Evolutionary conservation across 768 basidiomycete genomes (phyloP).

Genomic region (Tylopilus felleus): DNA sequence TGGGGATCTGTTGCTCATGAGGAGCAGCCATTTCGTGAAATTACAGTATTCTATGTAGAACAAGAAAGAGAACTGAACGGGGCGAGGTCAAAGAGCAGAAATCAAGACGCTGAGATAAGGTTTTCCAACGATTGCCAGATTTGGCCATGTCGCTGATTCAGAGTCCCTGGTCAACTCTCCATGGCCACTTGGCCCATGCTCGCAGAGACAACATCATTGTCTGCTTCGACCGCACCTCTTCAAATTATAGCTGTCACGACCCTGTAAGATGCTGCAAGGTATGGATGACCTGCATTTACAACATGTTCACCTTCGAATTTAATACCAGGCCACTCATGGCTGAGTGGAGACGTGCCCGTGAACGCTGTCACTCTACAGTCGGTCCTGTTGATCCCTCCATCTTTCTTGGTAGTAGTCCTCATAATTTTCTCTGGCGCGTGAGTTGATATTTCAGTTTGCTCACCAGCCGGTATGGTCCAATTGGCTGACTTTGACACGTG

Average conservation of each 20-base stretch:
- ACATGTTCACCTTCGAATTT: neutral
- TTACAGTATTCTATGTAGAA: conserved; percentile 22
- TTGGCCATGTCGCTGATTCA: conserved; percentile 20
- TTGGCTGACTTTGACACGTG: neutral
- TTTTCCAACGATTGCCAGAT: conserved; percentile 29
- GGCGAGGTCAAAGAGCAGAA: conserved; percentile 32
- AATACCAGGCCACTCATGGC: neutral
- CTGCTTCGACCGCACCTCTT: no score
- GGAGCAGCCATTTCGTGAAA: conserved; percentile 42
- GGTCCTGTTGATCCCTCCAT: neutral
- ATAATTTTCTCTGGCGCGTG: neutral
- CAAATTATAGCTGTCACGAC: no score
- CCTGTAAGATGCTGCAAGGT: neutral
- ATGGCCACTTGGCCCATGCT: no score
- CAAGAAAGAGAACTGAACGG: conserved; percentile 11
- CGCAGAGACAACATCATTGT: no score
- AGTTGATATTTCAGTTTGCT: neutral
- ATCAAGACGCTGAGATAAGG: conserved; percentile 36
- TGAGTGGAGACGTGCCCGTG: no score
- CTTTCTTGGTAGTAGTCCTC: neutral
- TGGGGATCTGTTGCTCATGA: conserved; percentile 48
- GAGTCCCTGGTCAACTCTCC: neutral
- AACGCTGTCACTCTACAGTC: no score
- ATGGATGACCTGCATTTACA: neutral
- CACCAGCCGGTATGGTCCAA: neutral